Percentiles rank a stretch among this genome's conserved stretches.
phyloP scores from a whole-genome alignment of 352 stramenopile genomes.

The Pythium apleroticum region DNA sequence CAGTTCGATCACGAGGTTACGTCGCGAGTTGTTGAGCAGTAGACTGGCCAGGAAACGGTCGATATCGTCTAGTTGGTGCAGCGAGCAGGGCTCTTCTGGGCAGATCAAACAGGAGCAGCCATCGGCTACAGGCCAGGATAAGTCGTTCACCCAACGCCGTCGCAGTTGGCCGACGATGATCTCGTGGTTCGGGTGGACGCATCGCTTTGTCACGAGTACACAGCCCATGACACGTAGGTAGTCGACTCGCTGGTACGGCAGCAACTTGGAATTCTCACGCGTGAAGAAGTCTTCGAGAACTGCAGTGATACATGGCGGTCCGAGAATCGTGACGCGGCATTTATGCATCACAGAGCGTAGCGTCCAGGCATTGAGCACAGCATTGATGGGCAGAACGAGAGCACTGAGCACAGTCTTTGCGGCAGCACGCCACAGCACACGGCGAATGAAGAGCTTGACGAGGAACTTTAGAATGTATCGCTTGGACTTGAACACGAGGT shows the following conservation, averaged over 20 bases:
- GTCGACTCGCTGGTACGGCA: not conserved
- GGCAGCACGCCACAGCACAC: not conserved
- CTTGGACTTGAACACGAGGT: conserved; percentile 1
- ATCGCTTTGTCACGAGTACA: not conserved
- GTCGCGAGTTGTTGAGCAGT: not conserved
- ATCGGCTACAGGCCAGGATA: not conserved
- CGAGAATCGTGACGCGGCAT: conserved; percentile 1
- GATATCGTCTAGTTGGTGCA: not conserved
- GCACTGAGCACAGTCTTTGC: not conserved
- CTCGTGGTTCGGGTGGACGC: not conserved
- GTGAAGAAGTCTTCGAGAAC: not conserved
- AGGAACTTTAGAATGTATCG: conserved; percentile 1
- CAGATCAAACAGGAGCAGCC: not conserved
- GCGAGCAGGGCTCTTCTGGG: not conserved
- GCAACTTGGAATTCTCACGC: not conserved
- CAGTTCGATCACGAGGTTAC: not conserved
- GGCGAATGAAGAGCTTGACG: not conserved
- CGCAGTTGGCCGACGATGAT: not conserved
- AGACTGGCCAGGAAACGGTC: not conserved
- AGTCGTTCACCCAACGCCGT: not conserved
- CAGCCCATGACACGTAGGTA: not conserved
- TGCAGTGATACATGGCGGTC: not conserved
- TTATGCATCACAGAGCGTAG: not conserved
- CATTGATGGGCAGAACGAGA: not conserved
- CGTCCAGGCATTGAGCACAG: not conserved